These are phyloP conservation scores for Alternaria rosae DNA, from an alignment of 2,329 filamentous ascomycete species.

Conservation along the genomic window DNA sequence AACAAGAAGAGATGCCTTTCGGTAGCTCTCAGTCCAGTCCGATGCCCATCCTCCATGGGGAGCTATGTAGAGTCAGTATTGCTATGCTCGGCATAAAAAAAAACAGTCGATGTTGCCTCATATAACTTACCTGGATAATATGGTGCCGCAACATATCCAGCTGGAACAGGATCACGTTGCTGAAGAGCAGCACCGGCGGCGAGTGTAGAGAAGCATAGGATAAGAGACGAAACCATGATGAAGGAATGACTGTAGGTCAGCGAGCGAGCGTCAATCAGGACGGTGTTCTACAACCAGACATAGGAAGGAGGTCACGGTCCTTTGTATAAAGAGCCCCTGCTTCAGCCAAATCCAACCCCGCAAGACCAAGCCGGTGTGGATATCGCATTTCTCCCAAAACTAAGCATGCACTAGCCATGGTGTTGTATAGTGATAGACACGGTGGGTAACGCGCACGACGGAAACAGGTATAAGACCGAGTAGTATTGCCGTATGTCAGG, in stretches of 20 bases:
- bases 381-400: conserved; percentile 5
- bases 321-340: conserved; percentile 11
- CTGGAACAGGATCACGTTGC: conserved; percentile 42
- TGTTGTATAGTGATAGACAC: conserved; percentile 14
- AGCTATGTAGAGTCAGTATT: conserved; percentile 43
- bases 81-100: background rate
- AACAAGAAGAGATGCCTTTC: conserved; percentile 72
- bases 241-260: conserved; percentile 15
- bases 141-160: conserved; percentile 55
- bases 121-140: conserved; percentile 67
- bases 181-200: conserved; percentile 37
- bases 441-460: background rate
- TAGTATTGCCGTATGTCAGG: background rate
- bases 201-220: conserved; percentile 31
- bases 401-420: conserved; percentile 14
- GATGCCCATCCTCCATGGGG: conserved; percentile 75
- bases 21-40: conserved; percentile 74
- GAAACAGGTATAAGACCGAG: conserved; percentile 12
- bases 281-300: background rate
- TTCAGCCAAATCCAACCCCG: conserved; percentile 10
- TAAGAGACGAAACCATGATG: conserved; percentile 30
- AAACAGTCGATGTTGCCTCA: background rate
- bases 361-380: conserved; percentile 11
- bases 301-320: background rate
- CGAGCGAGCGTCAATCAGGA: conserved; percentile 10